phyloP scores from a whole-genome alignment of 163 green algal genomes.

The Volvox carteri region DNA sequence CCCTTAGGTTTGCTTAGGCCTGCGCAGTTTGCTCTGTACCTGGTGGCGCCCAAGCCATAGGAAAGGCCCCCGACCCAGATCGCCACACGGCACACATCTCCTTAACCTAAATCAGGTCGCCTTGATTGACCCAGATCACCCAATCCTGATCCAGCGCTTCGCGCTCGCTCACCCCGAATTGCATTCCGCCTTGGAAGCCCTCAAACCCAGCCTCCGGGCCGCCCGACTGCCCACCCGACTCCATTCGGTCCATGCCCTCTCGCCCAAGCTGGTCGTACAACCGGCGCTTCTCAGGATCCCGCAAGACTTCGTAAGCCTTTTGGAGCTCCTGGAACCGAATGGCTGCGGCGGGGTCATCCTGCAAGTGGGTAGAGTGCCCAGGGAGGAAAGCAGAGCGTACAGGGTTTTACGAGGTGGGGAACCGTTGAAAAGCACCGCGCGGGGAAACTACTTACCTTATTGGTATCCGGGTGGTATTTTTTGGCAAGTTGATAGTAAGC shows the following conservation, averaged over 20 bases:
- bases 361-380: no score
- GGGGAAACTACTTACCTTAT: conserved; percentile 78
- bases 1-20: no score
- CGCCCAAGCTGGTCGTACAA: conserved; percentile 73
- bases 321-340: conserved; percentile 91
- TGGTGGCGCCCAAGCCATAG: no score
- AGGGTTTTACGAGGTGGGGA: background rate
- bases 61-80: background rate
- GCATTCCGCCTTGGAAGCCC: conserved; percentile 47
- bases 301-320: conserved; percentile 93
- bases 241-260: conserved; percentile 83
- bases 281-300: conserved; percentile 88
- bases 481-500: conserved; percentile 94
- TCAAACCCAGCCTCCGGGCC: conserved; percentile 5
- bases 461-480: conserved; percentile 94
- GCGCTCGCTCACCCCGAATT: conserved; percentile 11
- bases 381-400: background rate
- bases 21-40: no score
- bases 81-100: no score
- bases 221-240: conserved; percentile 58
- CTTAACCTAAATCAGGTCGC: no score
- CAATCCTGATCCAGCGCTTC: background rate
- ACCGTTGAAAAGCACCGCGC: background rate
- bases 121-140: background rate
- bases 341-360: conserved; percentile 80